Percentiles rank a stretch among this genome's conserved stretches.
Evolutionary conservation across 2,329 filamentous ascomycete genomes (phyloP).

Genomic region (Monilinia vaccinii-corymbosi): DNA sequence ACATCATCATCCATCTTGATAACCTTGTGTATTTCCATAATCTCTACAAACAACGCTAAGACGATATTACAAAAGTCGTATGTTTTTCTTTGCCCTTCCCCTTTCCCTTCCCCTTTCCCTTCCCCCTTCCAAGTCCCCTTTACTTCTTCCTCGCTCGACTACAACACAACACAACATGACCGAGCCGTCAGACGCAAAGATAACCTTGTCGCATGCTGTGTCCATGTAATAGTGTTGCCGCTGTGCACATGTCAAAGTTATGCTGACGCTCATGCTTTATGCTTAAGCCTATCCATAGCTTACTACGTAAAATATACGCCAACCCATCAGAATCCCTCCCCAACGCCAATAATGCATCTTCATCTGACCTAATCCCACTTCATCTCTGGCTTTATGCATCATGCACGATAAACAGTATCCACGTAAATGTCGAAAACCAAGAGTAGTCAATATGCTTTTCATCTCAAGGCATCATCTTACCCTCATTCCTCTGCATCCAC

Average conservation of each 20-base stretch:
- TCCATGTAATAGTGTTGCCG: neutral
- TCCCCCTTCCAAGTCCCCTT: too few relatives aligned
- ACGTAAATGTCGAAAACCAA: neutral
- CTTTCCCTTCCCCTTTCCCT: too few relatives aligned
- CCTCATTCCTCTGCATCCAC: slow-evolving; percentile 31
- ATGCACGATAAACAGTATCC: neutral
- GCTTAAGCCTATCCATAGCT: neutral
- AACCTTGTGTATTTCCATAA: neutral
- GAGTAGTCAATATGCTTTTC: neutral
- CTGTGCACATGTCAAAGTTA: neutral
- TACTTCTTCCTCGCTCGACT: neutral
- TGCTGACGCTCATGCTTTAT: neutral
- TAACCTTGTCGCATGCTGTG: neutral
- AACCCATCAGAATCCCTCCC: neutral
- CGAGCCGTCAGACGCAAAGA: neutral
- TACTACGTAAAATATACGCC: neutral
- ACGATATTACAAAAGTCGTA: neutral
- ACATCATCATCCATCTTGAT: neutral
- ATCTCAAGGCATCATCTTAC: neutral
- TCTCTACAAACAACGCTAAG: neutral
- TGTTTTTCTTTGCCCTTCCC: neutral
- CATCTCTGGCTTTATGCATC: neutral
- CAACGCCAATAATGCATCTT: neutral
- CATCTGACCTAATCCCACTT: neutral
- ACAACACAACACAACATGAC: neutral